Evolutionary conservation across 805 yeast species (phyloP), one percentile per base, ranked within the genome.

Genomic region (Debaryomyces prosopidis): DNA sequence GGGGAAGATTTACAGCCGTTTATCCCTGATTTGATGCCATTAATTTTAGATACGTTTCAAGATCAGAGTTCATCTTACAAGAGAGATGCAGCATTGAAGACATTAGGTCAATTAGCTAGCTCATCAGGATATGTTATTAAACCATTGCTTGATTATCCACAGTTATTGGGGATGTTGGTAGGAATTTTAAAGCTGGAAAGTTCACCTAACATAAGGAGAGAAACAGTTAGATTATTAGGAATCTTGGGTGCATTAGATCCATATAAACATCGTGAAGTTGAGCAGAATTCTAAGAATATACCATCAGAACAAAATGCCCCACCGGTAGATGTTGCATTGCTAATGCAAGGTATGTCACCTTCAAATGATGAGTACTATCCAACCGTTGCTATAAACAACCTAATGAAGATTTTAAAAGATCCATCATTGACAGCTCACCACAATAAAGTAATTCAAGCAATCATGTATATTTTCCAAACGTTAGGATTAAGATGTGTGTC

Each of bases 161-260:
- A 89, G 55, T 71, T 94, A 20, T 69, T 94, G 35, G 90, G 92
- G 5, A 81, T 89, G 64, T 69, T 94, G 27, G 88, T 90, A 3
- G 84, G 83, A 43, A 89, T 94, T 34, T 68, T 94, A 44, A 87
- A 87, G 51, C 81, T 90, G 47, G 97, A 92, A 57, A 79, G 82
- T 9, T 81, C 96, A 0, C 79, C 85, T 2, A 69, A 79, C 3
- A 83, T 89, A 6, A 81, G 94, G 57, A 73, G 96, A 46, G 98
- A 94, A 62, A 87, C 97, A 0, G 96, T 94, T 1, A 77, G 92
- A 51, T 67, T 94, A 18, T 71, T 94, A 45, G 99, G 99, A 59
- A 90, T 91, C 28, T 70, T 94, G 35, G 99, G 99, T 51, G 99
- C 99, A 0, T 71, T 94, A 39, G 99, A 94, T 65, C 99, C 99